phyloP scores from a whole-genome alignment of 495 filamentous ascomycete genomes.

The Daldinia vernicosa region DNA sequence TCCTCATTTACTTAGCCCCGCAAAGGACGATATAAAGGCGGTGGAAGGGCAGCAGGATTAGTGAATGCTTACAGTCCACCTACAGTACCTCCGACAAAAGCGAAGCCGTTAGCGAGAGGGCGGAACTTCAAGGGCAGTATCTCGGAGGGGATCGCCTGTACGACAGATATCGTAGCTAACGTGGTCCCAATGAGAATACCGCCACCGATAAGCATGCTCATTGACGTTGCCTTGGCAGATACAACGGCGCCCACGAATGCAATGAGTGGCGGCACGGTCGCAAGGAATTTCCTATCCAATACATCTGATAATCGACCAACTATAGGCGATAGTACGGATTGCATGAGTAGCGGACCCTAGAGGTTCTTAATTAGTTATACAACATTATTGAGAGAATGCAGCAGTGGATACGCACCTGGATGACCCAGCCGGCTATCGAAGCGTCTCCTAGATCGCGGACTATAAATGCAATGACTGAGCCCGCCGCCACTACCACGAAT shows the following conservation, averaged over 20 bases:
- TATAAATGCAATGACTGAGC: conserved; percentile 64
- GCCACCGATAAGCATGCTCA: conserved; percentile 64
- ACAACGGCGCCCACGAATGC: conserved; percentile 62
- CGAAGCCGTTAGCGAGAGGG: conserved; percentile 62
- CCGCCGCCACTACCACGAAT: conserved; percentile 65
- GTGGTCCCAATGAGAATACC: conserved; percentile 64
- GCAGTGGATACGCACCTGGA: conserved; percentile 49
- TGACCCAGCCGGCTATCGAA: conserved; percentile 62
- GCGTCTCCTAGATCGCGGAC: conserved; percentile 61
- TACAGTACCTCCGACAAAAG: conserved; percentile 57
- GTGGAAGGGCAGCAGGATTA: neutral
- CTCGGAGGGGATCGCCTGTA: conserved; percentile 64
- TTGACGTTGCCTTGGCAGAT: conserved; percentile 62
- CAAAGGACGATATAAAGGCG: neutral
- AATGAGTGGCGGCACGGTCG: conserved; percentile 58
- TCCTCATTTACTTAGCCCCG: neutral
- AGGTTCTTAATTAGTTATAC: conserved; percentile 12
- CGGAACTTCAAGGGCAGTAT: conserved; percentile 64
- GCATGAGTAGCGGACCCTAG: conserved; percentile 62
- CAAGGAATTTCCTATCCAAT: conserved; percentile 61
- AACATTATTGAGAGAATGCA: neutral
- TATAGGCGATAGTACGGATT: conserved; percentile 62
- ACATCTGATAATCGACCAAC: conserved; percentile 65
- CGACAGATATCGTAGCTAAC: conserved; percentile 61
- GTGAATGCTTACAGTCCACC: conserved; percentile 56